phyloP scores from a whole-genome alignment of 805 yeast species.

The Sugiyamaella floridensis region DNA sequence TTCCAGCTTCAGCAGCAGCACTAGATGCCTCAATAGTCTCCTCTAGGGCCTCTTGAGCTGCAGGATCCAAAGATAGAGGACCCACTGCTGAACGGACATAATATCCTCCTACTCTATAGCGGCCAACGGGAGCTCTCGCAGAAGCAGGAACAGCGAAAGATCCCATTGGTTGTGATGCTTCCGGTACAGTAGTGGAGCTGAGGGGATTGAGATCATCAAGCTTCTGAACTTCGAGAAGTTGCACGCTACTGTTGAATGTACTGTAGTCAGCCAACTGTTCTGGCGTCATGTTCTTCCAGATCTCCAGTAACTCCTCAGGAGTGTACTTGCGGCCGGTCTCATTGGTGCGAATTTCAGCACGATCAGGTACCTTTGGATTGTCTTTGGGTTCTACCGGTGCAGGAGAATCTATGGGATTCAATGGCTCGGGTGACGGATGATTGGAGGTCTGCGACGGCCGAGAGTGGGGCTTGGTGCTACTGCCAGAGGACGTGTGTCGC shows the following conservation, averaged over 20 bases:
- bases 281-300: slow-evolving; percentile 40
- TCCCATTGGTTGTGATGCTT: neutral
- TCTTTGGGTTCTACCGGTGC: slow-evolving; percentile 1
- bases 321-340: slow-evolving; percentile 40
- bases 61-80: neutral
- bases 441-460: neutral
- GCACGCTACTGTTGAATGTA: slow-evolving; percentile 18
- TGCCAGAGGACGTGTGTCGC: neutral
- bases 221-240: neutral
- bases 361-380: neutral
- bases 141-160: neutral
- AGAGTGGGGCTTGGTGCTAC: neutral
- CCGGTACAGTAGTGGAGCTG: neutral
- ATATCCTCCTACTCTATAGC: neutral
- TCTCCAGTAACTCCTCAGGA: slow-evolving; percentile 46
- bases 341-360: slow-evolving; percentile 22
- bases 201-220: neutral
- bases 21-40: neutral
- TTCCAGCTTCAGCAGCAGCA: neutral
- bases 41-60: neutral
- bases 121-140: neutral
- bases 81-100: neutral
- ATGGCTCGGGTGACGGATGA: neutral
- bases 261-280: slow-evolving; percentile 15
- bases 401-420: neutral